Evolutionary conservation across 2,329 filamentous ascomycete genomes (phyloP).

Genomic region (Geosmithia flava): DNA sequence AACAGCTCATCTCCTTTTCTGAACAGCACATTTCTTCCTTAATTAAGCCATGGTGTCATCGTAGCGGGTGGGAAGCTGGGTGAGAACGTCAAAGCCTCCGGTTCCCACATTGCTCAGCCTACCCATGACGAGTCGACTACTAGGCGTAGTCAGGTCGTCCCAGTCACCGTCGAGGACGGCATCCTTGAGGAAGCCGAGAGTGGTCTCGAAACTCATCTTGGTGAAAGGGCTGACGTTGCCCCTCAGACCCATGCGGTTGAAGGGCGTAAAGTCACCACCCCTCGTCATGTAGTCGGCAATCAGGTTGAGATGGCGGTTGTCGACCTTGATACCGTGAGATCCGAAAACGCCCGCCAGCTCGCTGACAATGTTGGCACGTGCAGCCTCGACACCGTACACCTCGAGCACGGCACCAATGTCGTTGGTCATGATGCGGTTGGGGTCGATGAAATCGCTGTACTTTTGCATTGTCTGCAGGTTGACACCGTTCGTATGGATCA

Average conservation of each 20-base stretch:
- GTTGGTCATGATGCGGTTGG: constrained; percentile 80
- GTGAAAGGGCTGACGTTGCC: constrained; percentile 83
- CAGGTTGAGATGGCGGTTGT: constrained; percentile 83
- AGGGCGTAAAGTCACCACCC: constrained; percentile 76
- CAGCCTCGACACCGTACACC: constrained; percentile 88
- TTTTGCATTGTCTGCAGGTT: constrained; percentile 88
- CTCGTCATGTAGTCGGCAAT: constrained; percentile 99
- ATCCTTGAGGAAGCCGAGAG: constrained; percentile 83
- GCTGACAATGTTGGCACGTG: constrained; percentile 71
- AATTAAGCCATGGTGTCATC: constrained; percentile 15
- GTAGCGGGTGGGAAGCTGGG: constrained; percentile 41
- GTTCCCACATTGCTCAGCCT: constrained; percentile 75
- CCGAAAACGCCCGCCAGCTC: constrained; percentile 81
- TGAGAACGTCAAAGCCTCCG: constrained; percentile 81
- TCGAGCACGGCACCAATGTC: constrained; percentile 77
- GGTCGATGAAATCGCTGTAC: constrained; percentile 75
- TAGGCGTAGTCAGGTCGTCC: constrained; percentile 79
- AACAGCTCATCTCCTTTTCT: not conserved
- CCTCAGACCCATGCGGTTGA: constrained; percentile 81
- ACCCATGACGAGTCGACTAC: constrained; percentile 79
- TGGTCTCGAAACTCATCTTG: constrained; percentile 99
- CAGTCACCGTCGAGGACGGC: constrained; percentile 82
- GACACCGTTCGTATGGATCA: constrained; percentile 70
- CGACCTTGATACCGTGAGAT: constrained; percentile 84
- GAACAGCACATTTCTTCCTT: not conserved